phyloP scores from a whole-genome alignment of 441 rosid species.

The Hypseocharis bilobata region DNA sequence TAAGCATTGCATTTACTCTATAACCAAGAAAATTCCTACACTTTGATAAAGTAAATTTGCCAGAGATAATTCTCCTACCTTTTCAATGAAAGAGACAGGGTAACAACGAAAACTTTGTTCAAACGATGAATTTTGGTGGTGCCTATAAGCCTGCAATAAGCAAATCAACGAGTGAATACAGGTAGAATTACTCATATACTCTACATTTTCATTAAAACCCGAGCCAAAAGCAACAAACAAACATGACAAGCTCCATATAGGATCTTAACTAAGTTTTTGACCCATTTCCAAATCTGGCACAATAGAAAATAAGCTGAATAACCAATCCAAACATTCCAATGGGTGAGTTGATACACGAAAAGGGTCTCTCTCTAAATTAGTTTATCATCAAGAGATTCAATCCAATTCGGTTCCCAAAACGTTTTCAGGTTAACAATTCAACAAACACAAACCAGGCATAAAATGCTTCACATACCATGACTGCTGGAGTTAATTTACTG shows the following conservation, averaged over 20 bases:
- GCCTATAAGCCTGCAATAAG: slow-evolving; percentile 30
- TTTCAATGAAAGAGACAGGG: slow-evolving; percentile 71
- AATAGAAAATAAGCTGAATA: no score
- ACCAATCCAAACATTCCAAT: no score
- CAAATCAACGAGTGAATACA: slow-evolving; percentile 5
- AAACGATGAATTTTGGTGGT: slow-evolving; percentile 31
- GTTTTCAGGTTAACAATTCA: neutral
- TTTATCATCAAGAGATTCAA: no score
- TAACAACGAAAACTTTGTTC: slow-evolving; percentile 63
- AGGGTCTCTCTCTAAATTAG: no score
- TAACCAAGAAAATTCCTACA: no score
- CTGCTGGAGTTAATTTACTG: neutral
- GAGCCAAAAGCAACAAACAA: neutral
- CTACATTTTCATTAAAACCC: neutral
- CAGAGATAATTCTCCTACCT: slow-evolving; percentile 34
- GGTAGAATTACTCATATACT: neutral
- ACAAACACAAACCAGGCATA: neutral
- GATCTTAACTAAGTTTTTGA: no score
- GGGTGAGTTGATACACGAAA: no score
- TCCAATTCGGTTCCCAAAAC: neutral
- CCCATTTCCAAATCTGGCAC: no score
- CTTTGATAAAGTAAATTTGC: neutral
- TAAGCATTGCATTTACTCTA: no score
- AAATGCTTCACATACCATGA: neutral
- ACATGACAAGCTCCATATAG: neutral